Evolutionary conservation across 305 asterid species (phyloP).

Genomic region (Fraxinus dipetala): DNA sequence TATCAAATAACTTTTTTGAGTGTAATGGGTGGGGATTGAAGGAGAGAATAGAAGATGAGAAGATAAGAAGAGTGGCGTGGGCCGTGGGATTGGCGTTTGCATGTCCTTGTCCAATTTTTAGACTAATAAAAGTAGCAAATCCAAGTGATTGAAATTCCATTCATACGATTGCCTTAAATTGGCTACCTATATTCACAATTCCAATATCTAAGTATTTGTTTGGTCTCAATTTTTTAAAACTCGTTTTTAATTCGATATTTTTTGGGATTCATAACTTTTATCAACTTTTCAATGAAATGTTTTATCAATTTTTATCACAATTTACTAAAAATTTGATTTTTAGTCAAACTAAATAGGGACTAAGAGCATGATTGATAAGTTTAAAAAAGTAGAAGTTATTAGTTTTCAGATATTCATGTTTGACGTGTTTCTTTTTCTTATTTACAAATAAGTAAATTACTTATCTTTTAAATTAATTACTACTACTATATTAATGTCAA

Average conservation of each 20-base stretch:
- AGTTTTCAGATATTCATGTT: no score
- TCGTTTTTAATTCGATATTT: no score
- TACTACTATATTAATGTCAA: background rate
- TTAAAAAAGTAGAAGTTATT: no score
- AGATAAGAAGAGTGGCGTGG: conserved; percentile 39
- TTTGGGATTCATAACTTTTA: no score
- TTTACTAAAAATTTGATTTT: no score
- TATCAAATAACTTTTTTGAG: background rate
- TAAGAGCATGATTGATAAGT: background rate
- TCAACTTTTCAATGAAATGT: no score
- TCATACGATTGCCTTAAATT: background rate
- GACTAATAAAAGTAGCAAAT: background rate
- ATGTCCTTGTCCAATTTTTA: conserved; percentile 27
- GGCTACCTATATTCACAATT: no score
- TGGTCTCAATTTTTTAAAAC: no score
- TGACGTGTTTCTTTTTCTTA: background rate
- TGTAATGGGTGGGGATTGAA: background rate
- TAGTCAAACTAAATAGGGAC: background rate
- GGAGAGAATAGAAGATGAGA: conserved; percentile 16
- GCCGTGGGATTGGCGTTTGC: conserved; percentile 30
- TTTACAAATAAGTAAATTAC: background rate
- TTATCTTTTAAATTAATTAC: no score
- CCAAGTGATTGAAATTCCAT: background rate
- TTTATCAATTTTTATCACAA: background rate
- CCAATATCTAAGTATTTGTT: no score